Conservation (phyloP, 164 flowering plant genomes). For the Cinnamomum chago region DNA sequence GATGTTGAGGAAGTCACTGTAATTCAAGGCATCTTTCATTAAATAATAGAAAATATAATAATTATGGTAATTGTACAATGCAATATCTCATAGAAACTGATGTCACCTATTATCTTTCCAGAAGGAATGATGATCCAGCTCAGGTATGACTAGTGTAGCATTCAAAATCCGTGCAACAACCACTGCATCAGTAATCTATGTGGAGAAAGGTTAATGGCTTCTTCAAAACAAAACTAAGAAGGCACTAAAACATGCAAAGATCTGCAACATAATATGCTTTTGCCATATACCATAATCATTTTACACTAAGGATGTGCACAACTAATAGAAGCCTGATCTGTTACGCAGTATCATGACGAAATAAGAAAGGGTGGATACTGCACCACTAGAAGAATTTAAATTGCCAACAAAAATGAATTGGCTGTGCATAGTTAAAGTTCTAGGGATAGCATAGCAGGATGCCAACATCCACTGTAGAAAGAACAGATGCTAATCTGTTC, state of each 20-base stretch:
- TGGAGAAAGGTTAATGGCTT: conserved; percentile 9
- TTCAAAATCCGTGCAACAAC: conserved; percentile 94
- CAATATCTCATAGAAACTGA: conserved; percentile 6
- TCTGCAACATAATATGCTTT: not conserved
- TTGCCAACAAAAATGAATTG: no score
- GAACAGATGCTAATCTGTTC: no score
- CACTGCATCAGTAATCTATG: conserved; percentile 95
- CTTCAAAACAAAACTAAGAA: no score
- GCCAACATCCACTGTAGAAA: no score
- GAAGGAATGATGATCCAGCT: conserved; percentile 90
- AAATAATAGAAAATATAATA: not conserved
- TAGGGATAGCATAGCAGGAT: no score
- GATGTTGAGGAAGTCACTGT: conserved; percentile 85
- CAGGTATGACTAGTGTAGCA: conserved; percentile 92
- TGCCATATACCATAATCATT: no score
- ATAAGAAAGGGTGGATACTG: no score
- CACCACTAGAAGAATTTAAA: no score
- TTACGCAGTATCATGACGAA: no score
- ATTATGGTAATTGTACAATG: not conserved
- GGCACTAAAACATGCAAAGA: not conserved
- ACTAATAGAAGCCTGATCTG: no score
- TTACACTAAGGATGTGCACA: no score
- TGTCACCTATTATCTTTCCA: conserved; percentile 95
- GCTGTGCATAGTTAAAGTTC: no score
- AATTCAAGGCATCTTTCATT: conserved; percentile 17